Evolutionary conservation across 768 basidiomycete species (phyloP), one percentile per base, ranked within the genome.

Genomic region (Tulasnella sp.): DNA sequence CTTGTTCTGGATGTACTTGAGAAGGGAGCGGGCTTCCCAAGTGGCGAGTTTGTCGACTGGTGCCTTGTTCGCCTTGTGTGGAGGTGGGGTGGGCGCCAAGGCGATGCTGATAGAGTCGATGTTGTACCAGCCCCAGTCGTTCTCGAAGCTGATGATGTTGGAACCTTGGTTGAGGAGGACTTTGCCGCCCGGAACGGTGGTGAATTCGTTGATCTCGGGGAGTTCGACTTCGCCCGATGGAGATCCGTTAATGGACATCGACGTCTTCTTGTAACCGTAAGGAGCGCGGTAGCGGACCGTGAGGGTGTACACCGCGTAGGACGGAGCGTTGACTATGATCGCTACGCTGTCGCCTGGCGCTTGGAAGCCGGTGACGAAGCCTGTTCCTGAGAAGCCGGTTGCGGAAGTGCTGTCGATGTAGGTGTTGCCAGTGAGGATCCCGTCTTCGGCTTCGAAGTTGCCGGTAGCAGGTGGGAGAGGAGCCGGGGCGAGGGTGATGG

Each of bases 101-200:
- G 44, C 44, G 77, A 79, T 23, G 61, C 23, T 48, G 61, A 79
- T 71, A 9, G 42, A 46, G 77, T 79, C 79, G 32, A 79, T 73
- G 42, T 70, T 42, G 67, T 79, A 79, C 79, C 79, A 79, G 39
- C 77, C 77, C 77, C 79, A 79, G 70, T 71, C 55, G 67, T 48
- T 77, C 46, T 77, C 39, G 77, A 79, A 73, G 15, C 16, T 32
- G 70, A 79, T 76, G 40, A 42, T 79, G 74, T 78, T 79, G 39
- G 20, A 46, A 32, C 77, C 79, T 39, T 23, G n/a, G 51, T 77
- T 72, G 46, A 77, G 77, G 29, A 77, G 55, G 76, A 79, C 51
- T 15, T 78, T 75, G 39, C 79, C 77, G 16, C 6, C 77, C 20
- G 79, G 23, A 70, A 39, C 71, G n/a, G 70, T 70, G n/a, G 76